Evolutionary conservation across 1,284 basidiomycete species (phyloP), one percentile per base, ranked within the genome.

Genomic region (Cystobasidium pallidum): DNA sequence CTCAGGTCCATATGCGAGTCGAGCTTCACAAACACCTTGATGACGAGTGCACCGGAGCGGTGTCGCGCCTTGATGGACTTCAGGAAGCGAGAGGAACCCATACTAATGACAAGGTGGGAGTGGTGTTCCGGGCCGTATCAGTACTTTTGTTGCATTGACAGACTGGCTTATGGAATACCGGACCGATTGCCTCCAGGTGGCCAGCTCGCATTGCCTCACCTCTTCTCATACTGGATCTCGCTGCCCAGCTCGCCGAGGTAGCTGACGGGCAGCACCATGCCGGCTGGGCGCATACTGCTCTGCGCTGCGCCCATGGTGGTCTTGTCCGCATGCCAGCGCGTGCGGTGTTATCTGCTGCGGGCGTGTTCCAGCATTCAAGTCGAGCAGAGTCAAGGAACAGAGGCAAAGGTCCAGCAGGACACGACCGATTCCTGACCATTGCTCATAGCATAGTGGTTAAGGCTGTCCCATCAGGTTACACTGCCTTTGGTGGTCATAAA

Each of bases 1-100:
- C 88, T 83, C 74, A 92, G 81, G 2, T 87, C 87, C 76, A 91
- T 82, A 17, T 86, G 84, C 28, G 89, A 86, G 78, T 92, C 90
- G 0, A 89, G 87, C 80, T 94, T 93, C 77, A 91, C 86, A 81
- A 91, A 91, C 49, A 91, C 87, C 83, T 92, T 91, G 76, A 91
- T 84, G 34, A 92, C 86, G 21, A 92, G 83, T 13, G 86, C 86
- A 0, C 89, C 89, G 76, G 88, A 85, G 59, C 83, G 82, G 81
- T 92, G 90, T 45, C 87, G 84, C 66, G 88, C 91, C 73, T 88
- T 86, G 70, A 92, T 92, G 0, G 94, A 91, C 84, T 97, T 97
- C 76, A 99, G 86, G 80, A 98, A 98, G 21, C 95, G 89, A 8
- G 94, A 90, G n/a, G 91, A 88, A 51, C 89, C 93, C 80, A 94